A percentile compares a stretch with the other conserved stretches of the same genome.
phyloP scores from a whole-genome alignment of 1,284 basidiomycete species.

The Cryptococcus sp. region DNA sequence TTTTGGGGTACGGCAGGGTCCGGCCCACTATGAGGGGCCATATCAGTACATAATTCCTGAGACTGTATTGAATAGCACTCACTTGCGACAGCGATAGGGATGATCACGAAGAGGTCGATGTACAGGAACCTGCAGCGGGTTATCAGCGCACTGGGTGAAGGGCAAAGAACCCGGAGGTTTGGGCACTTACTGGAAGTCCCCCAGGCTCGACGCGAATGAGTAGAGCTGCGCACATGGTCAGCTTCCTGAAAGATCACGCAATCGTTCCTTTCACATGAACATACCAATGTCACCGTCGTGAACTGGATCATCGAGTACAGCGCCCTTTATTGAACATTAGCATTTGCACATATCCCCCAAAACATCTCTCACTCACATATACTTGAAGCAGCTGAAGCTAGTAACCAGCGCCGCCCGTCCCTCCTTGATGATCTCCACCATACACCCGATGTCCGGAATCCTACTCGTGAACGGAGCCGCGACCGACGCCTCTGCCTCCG shows the following conservation, averaged over 20 bases:
- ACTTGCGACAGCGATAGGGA: conserved; percentile 94
- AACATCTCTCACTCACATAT: conserved; percentile 65
- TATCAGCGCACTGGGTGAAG: not conserved
- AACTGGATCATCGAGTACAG: conserved; percentile 56
- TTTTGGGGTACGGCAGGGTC: conserved; percentile 80
- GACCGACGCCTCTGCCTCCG: conserved; percentile 98
- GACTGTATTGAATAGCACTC: conserved; percentile 44
- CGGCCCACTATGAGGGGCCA: conserved; percentile 71
- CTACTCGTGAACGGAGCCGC: conserved; percentile 96
- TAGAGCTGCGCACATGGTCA: conserved; percentile 57
- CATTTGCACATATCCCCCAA: conserved; percentile 67
- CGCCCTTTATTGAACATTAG: conserved; percentile 52
- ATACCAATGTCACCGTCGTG: conserved; percentile 67
- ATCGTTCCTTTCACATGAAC: not conserved
- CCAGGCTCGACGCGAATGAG: conserved; percentile 91
- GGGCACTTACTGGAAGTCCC: conserved; percentile 78
- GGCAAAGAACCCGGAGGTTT: not conserved
- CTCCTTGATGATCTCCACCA: conserved; percentile 93
- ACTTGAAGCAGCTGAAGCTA: conserved; percentile 99
- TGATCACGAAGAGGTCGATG: conserved; percentile 96
- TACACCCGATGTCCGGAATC: conserved; percentile 91
- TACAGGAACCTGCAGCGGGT: conserved; percentile 62
- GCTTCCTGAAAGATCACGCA: not conserved
- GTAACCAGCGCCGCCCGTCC: conserved; percentile 94
- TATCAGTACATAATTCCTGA: not conserved